Evolutionary conservation across 108 stramenopile genomes (phyloP), one percentile per base, ranked within the genome.

Genomic region (Chaetoceros muelleri): DNA sequence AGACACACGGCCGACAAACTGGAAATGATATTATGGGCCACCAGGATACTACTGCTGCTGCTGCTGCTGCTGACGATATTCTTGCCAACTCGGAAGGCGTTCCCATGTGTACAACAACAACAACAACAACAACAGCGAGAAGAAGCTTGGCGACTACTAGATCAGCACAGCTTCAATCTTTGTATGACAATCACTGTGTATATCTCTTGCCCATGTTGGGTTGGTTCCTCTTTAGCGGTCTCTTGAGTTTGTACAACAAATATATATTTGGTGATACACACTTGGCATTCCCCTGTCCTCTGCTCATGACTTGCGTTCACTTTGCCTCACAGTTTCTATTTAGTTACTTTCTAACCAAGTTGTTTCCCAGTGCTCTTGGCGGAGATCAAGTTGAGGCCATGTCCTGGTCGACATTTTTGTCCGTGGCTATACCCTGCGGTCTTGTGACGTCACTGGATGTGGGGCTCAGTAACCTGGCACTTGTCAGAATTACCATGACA

Each of bases 191-290:
- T 21, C 87, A 88, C 55, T 88, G 87, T 53, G 69, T 71, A 24
- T 85, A 85, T 67, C 69, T 90, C 2, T 82, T 81, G 18, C 69
- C 84, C 26, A 85, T 94, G 84, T 18, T 71, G 47, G 93, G 88
- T 8, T 94, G 93, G 87, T 94, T 94, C 55, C 27, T 90, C 51
- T 94, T 90, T 67, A 84, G 82, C 21, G 82, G 87, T n/a, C 53
- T 80, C 10, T 58, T 94, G n/a, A 70, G 67, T 46, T 55, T 53
- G 18, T 71, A 71, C 71, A 69, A 74, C 55, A 66, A 85, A 67
- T 61, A 66, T 60, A 69, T 87, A 56, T 87, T 90, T 74, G 87
- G 87, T 24, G 30, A 66, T 25, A 70, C 67, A 40, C 80, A 86
- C 30, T 66, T 75, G 64, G 62, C 57, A 21, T 94, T 90, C 55